Evolutionary conservation across 257 asterid genomes (phyloP), one percentile per base, ranked within the genome.

Genomic region (Jaltomata sinuosa): DNA sequence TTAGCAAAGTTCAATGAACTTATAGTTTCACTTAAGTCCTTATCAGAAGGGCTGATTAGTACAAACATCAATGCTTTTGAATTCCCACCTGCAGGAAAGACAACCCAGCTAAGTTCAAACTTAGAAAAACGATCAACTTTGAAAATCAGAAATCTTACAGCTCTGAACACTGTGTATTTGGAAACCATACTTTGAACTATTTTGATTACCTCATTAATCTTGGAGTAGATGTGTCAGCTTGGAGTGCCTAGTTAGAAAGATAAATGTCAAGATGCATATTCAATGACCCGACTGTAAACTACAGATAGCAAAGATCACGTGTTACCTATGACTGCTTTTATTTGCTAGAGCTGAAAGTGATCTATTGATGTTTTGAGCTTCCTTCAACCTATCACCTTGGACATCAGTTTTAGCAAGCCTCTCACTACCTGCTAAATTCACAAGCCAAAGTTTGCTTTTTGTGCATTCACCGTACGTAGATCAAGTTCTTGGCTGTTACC

Each of bases 341-440:
- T 93, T 95, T 74, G 99, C 99, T 61, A 97, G 94, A 40, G 99
- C 99, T n/a, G 98, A 97, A 83, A 97, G 98, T 40, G 99, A 97
- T 84, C 97, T 89, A 67, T 97, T 97, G 79, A 97, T 97, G 84
- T 97, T 97, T 89, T 95, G 99, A 83, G 99, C 99, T 94, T 97
- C 99, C 91, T 97, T 97, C 69, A 97, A 96, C 71, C 99, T 93
- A 52, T 97, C 99, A 5, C 99, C 99, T 87, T 95, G 98, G 84
- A 83, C 99, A 36, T 97, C 99, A 15, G 99, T 97, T 90, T 97
- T 95, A 11, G 95, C 97, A 62, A 97, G 92, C 94, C 99, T 91
- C 92, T 97, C 99, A 85, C 99, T 97, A 79, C 99, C 99, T 1
- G 99, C 99, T 88, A 97, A 93, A 91, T 97, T 98, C 83, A 97